These are phyloP conservation scores for Russula lepida DNA, from an alignment of 768 basidiomycete genomes.

Conservation along the genomic window DNA sequence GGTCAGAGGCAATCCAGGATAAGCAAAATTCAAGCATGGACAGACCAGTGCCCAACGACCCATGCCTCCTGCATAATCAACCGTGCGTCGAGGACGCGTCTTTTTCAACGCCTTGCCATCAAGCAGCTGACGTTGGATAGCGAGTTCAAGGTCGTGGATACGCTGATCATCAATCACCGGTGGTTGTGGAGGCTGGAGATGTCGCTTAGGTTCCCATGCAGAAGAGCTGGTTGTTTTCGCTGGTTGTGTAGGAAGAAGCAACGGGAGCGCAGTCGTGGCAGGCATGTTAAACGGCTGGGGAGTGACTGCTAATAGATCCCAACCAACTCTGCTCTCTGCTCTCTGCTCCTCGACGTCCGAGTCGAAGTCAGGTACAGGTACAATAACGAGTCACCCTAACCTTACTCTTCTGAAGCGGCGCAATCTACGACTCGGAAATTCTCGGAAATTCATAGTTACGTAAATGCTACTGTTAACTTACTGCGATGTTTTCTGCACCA, in stretches of 20 bases:
- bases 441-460: no score
- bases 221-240: slow-evolving; percentile 33
- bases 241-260: slow-evolving; percentile 46
- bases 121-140: slow-evolving; percentile 57
- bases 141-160: slow-evolving; percentile 70
- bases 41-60: slow-evolving; percentile 76
- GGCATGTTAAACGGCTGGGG: neutral
- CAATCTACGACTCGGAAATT: no score
- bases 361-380: neutral
- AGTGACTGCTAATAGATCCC: neutral
- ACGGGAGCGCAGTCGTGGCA: slow-evolving; percentile 31
- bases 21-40: neutral
- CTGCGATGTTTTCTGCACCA: neutral
- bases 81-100: slow-evolving; percentile 86
- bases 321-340: neutral
- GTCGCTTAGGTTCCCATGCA: slow-evolving; percentile 71
- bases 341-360: neutral
- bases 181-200: slow-evolving; percentile 61
- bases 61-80: slow-evolving; percentile 88
- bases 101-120: slow-evolving; percentile 85
- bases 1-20: neutral
- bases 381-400: neutral
- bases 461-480: no score
- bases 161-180: slow-evolving; percentile 76
- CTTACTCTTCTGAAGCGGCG: no score